Percentiles rank a stretch among this genome's conserved stretches.
phyloP scores from a whole-genome alignment of 1,139 yeast genomes.

The Saccharomyces hybrid region DNA sequence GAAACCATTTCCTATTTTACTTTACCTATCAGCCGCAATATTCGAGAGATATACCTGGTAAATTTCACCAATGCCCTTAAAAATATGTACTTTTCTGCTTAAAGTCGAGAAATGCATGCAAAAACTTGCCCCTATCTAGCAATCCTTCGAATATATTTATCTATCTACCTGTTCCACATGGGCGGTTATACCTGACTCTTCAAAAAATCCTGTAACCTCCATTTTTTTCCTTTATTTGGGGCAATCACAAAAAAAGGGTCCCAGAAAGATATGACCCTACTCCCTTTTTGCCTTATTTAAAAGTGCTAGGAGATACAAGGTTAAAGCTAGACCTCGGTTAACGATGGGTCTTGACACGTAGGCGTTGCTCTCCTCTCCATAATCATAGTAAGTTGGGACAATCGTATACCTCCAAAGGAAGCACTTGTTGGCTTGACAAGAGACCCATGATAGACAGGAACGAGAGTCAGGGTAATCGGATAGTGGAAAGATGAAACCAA shows the following conservation, averaged over 20 bases:
- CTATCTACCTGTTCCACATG: neutral
- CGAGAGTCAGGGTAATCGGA: slow-evolving; percentile 1
- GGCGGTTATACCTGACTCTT: neutral
- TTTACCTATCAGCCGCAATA: neutral
- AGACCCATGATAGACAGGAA: neutral
- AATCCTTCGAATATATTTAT: neutral
- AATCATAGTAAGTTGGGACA: neutral
- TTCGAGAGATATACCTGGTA: neutral
- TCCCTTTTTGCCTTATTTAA: neutral
- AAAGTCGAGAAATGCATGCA: neutral
- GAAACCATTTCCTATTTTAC: neutral
- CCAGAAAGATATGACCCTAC: neutral
- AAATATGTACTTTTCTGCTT: neutral
- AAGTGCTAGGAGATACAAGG: neutral
- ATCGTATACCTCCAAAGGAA: neutral
- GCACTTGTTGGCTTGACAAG: neutral
- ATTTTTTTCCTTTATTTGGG: neutral
- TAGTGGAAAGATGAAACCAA: neutral
- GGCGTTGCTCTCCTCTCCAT: neutral
- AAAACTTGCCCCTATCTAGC: neutral
- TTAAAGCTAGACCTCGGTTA: neutral
- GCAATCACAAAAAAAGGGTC: neutral
- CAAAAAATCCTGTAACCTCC: neutral
- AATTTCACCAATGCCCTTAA: neutral
- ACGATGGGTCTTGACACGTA: neutral